These are phyloP conservation scores for Trifolium dubium DNA, from an alignment of 306 rosid species.

Conservation along the genomic window DNA sequence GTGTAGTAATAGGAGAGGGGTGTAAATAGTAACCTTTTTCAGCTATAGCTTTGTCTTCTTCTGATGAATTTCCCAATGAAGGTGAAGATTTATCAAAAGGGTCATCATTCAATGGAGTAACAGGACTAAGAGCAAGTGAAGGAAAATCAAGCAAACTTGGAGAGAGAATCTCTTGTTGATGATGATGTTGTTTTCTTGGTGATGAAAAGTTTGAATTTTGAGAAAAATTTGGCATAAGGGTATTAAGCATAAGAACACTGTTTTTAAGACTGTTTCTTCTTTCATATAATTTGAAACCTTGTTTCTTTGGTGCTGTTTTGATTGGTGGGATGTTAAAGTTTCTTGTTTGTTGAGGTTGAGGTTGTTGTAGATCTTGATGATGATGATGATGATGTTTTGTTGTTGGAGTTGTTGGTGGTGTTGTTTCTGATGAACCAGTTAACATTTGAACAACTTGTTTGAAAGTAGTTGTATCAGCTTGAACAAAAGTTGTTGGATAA, in stretches of 20 bases:
- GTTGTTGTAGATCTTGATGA: conserved; percentile 4
- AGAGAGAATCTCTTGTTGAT: conserved; percentile 72
- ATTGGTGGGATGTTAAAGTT: conserved; percentile 81
- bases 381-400: not conserved
- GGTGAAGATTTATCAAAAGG: conserved; percentile 82
- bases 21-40: conserved; percentile 87
- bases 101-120: conserved; percentile 82
- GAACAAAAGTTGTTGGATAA: conserved; percentile 93
- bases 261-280: conserved; percentile 78
- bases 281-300: conserved; percentile 89
- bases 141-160: conserved; percentile 89
- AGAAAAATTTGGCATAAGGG: conserved; percentile 69
- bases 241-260: conserved; percentile 74
- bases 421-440: conserved; percentile 79
- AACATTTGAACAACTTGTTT: conserved; percentile 98
- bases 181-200: conserved; percentile 51
- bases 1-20: conserved; percentile 74
- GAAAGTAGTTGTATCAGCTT: conserved; percentile 89
- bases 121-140: conserved; percentile 88
- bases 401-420: conserved; percentile 15
- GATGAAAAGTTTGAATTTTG: conserved; percentile 56
- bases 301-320: conserved; percentile 65
- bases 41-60: conserved; percentile 92
- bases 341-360: conserved; percentile 44
- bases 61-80: conserved; percentile 79